A percentile compares a stretch with the other conserved stretches of the same genome.
Conservation (phyloP, 2,329 filamentous ascomycete genomes). For the Pezicula neosporulosa region DNA sequence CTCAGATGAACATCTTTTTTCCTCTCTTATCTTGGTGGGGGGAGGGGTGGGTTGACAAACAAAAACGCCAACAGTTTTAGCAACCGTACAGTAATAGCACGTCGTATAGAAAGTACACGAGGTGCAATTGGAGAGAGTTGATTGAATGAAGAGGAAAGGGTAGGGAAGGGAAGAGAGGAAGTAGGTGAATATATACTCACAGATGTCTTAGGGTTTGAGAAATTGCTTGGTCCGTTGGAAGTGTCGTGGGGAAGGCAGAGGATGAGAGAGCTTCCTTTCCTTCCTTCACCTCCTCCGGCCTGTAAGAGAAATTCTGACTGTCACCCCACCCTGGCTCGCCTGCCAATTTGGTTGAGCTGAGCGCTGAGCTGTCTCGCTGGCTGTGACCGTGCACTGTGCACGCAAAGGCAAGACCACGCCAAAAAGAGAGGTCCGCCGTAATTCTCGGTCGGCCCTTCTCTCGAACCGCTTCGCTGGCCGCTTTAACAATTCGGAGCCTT, state of each 20-base stretch:
- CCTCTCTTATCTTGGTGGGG: slow-evolving; percentile 2
- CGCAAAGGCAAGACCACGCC: too few species aligned
- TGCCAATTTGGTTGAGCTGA: neutral
- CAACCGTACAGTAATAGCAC: neutral
- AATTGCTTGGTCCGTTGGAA: too few species aligned
- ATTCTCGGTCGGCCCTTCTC: too few species aligned
- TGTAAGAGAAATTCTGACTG: too few species aligned
- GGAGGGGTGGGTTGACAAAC: neutral
- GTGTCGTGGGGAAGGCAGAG: too few species aligned
- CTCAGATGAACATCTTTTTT: neutral
- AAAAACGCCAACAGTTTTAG: neutral
- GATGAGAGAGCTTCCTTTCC: too few species aligned
- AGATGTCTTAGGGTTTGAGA: neutral
- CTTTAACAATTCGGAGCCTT: too few species aligned
- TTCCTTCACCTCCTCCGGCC: too few species aligned
- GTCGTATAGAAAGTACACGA: neutral
- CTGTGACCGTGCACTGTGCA: neutral
- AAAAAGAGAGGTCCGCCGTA: too few species aligned
- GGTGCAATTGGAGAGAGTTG: neutral
- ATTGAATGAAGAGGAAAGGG: neutral
- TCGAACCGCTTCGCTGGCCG: too few species aligned
- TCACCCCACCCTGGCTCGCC: too few species aligned
- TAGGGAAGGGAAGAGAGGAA: neutral
- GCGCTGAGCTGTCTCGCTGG: too few species aligned
- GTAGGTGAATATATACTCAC: neutral